These are phyloP conservation scores for Schizophyllum amplum DNA, from an alignment of 1,284 basidiomycete species.

Conservation along the genomic window DNA sequence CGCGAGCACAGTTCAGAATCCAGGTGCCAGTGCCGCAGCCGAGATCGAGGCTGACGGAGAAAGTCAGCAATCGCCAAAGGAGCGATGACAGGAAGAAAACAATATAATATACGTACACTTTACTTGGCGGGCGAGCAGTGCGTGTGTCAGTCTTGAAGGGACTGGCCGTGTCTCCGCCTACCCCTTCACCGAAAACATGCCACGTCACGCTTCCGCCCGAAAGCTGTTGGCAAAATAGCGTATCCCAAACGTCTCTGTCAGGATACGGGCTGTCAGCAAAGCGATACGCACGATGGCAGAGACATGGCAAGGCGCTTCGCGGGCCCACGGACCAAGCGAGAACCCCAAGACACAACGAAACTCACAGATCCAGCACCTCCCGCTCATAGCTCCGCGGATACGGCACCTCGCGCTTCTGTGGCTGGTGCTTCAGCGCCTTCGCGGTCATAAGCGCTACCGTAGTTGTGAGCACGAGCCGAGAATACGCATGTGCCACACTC, in stretches of 20 bases:
- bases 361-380: slow-evolving; percentile 56
- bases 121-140: slow-evolving; percentile 30
- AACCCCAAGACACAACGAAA: no score
- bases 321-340: no score
- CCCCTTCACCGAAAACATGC: slow-evolving; percentile 41
- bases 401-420: slow-evolving; percentile 42
- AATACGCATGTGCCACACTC: background rate
- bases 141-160: no score
- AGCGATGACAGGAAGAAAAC: slow-evolving; percentile 5
- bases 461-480: background rate
- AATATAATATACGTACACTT: slow-evolving; percentile 57
- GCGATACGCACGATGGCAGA: no score
- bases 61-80: background rate
- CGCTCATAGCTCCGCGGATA: slow-evolving; percentile 60
- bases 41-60: slow-evolving; percentile 43
- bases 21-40: slow-evolving; percentile 67
- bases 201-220: slow-evolving; percentile 51
- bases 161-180: no score
- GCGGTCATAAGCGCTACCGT: slow-evolving; percentile 14
- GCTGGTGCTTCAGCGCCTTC: slow-evolving; percentile 44
- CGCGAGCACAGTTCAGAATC: slow-evolving; percentile 51
- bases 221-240: slow-evolving; percentile 41
- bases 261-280: background rate
- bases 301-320: no score
- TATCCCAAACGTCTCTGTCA: slow-evolving; percentile 62